A percentile compares a stretch with the other conserved stretches of the same genome.
Evolutionary conservation across 805 yeast species (phyloP).

Genomic region (Lipomyces yamadae): DNA sequence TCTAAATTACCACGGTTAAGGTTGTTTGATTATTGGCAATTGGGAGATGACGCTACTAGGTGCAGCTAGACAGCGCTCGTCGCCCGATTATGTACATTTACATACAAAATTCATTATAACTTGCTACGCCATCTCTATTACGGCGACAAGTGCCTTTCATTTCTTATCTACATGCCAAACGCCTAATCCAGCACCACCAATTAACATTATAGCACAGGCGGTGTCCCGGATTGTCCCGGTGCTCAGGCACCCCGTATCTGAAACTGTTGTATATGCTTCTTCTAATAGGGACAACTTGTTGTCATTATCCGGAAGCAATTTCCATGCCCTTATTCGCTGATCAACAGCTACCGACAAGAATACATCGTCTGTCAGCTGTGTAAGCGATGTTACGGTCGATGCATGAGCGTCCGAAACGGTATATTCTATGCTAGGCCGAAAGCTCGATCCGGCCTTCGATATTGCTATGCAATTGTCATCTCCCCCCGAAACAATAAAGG

Average conservation of each 20-base stretch:
- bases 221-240: constrained; percentile 42
- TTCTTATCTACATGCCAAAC: constrained; percentile 11
- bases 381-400: constrained; percentile 78
- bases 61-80: too few species aligned
- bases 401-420: constrained; percentile 68
- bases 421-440: background rate
- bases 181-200: constrained; percentile 88
- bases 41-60: too few species aligned
- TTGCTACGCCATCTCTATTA: too few species aligned
- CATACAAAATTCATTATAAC: too few species aligned
- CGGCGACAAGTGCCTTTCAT: too few species aligned
- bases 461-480: constrained; percentile 81
- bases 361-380: constrained; percentile 42
- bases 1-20: too few species aligned
- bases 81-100: too few species aligned
- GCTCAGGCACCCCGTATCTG: constrained; percentile 84
- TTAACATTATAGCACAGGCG: constrained; percentile 47
- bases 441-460: constrained; percentile 43
- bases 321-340: constrained; percentile 76
- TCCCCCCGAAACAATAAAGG: constrained; percentile 74
- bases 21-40: too few species aligned
- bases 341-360: constrained; percentile 77
- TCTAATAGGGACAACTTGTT: constrained; percentile 45
- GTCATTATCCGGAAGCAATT: constrained; percentile 42
- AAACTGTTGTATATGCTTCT: constrained; percentile 73